Percentiles rank a stretch among this genome's conserved stretches.
These are phyloP conservation scores for Canavalia gladiata DNA, from an alignment of 306 rosid species.

Conservation along the genomic window DNA sequence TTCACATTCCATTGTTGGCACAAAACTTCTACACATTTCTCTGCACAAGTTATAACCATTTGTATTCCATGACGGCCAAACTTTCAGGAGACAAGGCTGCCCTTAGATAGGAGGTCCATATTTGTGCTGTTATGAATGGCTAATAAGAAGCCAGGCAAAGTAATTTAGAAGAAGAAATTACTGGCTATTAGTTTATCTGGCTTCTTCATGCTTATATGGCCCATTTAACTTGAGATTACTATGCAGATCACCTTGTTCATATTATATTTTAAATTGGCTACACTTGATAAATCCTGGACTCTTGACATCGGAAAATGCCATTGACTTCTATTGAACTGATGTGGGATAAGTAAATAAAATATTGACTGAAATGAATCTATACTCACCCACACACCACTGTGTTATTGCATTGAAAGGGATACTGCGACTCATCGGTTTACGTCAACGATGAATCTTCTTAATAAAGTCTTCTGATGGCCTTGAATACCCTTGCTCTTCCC, in stretches of 20 bases:
- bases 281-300: background rate
- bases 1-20: background rate
- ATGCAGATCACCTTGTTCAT: background rate
- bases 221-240: background rate
- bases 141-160: background rate
- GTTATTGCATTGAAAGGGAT: background rate
- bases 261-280: background rate
- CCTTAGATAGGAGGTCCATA: background rate
- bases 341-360: slow-evolving; percentile 6
- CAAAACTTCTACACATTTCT: background rate
- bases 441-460: slow-evolving; percentile 2
- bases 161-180: background rate
- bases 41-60: background rate
- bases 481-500: no score
- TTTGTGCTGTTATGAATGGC: slow-evolving; percentile 19
- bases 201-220: no score
- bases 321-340: background rate
- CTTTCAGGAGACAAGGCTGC: background rate
- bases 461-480: background rate
- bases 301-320: background rate
- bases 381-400: background rate
- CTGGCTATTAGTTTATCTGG: background rate
- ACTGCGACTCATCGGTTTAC: background rate
- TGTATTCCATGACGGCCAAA: background rate
- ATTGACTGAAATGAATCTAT: background rate